phyloP scores from a whole-genome alignment of 2,329 filamentous ascomycete genomes.

The Amesomyces nigricolor region DNA sequence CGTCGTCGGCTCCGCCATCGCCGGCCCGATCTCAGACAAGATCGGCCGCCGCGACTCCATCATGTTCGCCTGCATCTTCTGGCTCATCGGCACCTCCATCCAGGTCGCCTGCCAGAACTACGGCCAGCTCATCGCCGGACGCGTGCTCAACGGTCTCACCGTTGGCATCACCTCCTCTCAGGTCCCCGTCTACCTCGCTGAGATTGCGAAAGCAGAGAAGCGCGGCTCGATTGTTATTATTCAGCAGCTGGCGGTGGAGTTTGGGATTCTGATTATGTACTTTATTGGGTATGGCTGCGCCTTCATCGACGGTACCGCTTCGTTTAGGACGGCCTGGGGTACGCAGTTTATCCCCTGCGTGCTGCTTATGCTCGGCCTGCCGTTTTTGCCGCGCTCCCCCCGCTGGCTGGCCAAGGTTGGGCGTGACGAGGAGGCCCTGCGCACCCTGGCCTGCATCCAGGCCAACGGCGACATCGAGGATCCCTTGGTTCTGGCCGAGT shows the following conservation, averaged over 20 bases:
- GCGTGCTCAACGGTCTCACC: conserved; percentile 58
- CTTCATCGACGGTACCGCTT: conserved; percentile 50
- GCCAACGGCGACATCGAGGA: conserved; percentile 49
- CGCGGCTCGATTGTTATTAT: conserved; percentile 63
- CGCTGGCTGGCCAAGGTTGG: conserved; percentile 59
- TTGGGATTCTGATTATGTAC: conserved; percentile 64
- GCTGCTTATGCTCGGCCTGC: conserved; percentile 52
- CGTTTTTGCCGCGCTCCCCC: conserved; percentile 57
- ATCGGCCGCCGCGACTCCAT: conserved; percentile 42
- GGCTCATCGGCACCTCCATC: conserved; percentile 54
- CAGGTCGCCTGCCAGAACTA: conserved; percentile 55
- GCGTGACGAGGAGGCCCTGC: conserved; percentile 50
- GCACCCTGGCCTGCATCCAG: conserved; percentile 52
- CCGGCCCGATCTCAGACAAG: conserved; percentile 45
- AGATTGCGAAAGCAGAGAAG: conserved; percentile 52
- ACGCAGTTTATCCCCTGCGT: conserved; percentile 57
- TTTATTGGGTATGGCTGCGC: conserved; percentile 61
- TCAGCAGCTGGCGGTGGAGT: conserved; percentile 72
- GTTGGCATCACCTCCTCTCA: conserved; percentile 64
- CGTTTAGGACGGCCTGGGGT: conserved; percentile 61
- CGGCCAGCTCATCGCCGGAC: conserved; percentile 47
- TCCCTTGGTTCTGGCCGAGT: conserved; percentile 52
- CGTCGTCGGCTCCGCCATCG: conserved; percentile 43
- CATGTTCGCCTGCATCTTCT: conserved; percentile 42
- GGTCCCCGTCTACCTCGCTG: conserved; percentile 63